These are phyloP conservation scores for Karstenula rhodostoma DNA, from an alignment of 2,329 filamentous ascomycete genomes.

Conservation along the genomic window DNA sequence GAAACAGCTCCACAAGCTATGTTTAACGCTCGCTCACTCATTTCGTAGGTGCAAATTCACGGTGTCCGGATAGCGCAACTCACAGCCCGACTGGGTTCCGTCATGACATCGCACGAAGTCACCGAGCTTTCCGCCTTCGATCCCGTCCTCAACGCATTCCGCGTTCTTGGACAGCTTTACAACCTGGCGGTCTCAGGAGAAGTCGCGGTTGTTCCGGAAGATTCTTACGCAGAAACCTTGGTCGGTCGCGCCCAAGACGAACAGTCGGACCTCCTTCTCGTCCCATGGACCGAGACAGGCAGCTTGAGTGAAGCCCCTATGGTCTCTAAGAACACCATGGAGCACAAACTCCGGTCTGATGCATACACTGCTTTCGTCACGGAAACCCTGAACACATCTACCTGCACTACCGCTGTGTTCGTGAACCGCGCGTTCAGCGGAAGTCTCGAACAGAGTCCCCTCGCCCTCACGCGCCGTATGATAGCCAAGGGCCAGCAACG, in stretches of 20 bases:
- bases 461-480: slow-evolving; percentile 36
- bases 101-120: slow-evolving; percentile 89
- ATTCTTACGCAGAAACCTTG: slow-evolving; percentile 80
- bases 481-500: slow-evolving; percentile 53
- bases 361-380: slow-evolving; percentile 79
- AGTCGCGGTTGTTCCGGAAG: slow-evolving; percentile 79
- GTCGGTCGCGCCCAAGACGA: slow-evolving; percentile 63
- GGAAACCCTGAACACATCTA: slow-evolving; percentile 67
- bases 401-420: slow-evolving; percentile 77
- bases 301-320: slow-evolving; percentile 72
- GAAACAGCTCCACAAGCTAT: too few relatives aligned
- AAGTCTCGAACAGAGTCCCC: slow-evolving; percentile 36
- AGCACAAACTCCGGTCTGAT: slow-evolving; percentile 66
- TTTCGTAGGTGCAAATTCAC: slow-evolving; percentile 76
- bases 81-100: slow-evolving; percentile 90
- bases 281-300: slow-evolving; percentile 90
- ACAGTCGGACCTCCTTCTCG: slow-evolving; percentile 72
- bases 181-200: slow-evolving; percentile 83
- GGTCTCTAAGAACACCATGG: slow-evolving; percentile 56
- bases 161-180: slow-evolving; percentile 84
- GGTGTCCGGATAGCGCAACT: slow-evolving; percentile 85
- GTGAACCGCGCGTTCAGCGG: slow-evolving; percentile 75
- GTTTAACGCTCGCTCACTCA: not conserved
- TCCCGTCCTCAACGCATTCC: slow-evolving; percentile 89
- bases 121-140: slow-evolving; percentile 73